Evolutionary conservation across 257 asterid genomes (phyloP).

Genomic region (Solanum acaule): DNA sequence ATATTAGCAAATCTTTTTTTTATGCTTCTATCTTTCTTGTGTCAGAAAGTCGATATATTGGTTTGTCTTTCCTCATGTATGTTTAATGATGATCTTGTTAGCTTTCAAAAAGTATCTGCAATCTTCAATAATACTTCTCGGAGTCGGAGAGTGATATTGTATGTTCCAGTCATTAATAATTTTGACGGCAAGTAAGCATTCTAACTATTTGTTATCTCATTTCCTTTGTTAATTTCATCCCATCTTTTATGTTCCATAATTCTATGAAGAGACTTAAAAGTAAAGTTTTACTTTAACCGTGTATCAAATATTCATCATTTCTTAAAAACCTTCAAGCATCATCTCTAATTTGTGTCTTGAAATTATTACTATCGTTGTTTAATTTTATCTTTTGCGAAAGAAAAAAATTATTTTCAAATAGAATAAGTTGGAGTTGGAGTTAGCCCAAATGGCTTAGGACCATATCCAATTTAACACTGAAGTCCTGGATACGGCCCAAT

Average conservation of each 20-base stretch:
- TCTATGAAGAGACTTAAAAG: too few species aligned
- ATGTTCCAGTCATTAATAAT: neutral
- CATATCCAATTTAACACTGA: neutral
- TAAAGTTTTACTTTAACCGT: too few species aligned
- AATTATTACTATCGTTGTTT: too few species aligned
- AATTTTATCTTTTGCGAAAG: too few species aligned
- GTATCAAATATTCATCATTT: neutral
- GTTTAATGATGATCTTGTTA: neutral
- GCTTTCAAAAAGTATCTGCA: neutral
- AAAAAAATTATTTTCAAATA: too few species aligned
- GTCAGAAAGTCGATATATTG: neutral
- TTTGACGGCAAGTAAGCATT: neutral
- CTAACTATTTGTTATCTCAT: neutral
- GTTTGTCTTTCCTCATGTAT: neutral
- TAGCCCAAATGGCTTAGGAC: neutral
- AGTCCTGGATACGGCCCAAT: neutral
- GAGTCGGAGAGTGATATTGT: neutral
- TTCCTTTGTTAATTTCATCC: neutral
- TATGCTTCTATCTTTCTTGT: neutral
- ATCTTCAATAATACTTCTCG: neutral
- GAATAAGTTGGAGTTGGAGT: too few species aligned
- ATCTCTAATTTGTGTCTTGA: neutral
- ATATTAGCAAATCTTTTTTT: neutral
- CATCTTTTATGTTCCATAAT: too few species aligned
- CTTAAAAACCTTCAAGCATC: neutral